phyloP scores from a whole-genome alignment of 2,329 filamentous ascomycete species.

The Sporothrix sp. region DNA sequence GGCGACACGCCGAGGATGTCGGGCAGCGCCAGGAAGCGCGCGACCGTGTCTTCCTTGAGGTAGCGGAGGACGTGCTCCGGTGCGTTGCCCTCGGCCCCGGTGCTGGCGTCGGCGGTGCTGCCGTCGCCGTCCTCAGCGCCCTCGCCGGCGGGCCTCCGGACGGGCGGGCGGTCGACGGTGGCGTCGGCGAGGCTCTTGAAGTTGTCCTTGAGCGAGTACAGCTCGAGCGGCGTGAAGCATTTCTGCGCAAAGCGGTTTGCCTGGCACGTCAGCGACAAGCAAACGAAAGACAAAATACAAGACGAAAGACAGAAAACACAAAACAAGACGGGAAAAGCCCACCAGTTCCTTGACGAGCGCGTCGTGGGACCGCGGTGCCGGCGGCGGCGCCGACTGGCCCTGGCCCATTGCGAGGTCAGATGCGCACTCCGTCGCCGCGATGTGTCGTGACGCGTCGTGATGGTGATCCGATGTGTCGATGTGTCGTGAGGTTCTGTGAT shows the following conservation, averaged over 20 bases:
- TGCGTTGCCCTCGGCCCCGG: background rate
- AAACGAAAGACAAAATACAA: background rate
- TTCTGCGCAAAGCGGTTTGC: slow-evolving; percentile 56
- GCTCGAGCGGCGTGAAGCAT: slow-evolving; percentile 61
- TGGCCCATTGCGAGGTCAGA: slow-evolving; percentile 41
- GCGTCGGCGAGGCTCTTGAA: slow-evolving; percentile 58
- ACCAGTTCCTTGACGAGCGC: slow-evolving; percentile 44
- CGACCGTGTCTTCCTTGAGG: slow-evolving; percentile 60
- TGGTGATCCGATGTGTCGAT: too few relatives aligned
- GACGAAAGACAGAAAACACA: background rate
- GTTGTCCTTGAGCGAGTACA: slow-evolving; percentile 65
- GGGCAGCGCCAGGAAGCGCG: slow-evolving; percentile 63
- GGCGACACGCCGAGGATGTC: slow-evolving; percentile 58
- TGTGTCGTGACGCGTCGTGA: background rate
- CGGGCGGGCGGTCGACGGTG: background rate
- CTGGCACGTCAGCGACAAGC: slow-evolving; percentile 26
- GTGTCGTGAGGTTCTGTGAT: too few relatives aligned
- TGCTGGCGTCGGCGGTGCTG: background rate
- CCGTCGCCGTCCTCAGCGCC: background rate
- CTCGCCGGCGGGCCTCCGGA: background rate
- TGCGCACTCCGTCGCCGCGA: too few relatives aligned
- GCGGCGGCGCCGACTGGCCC: slow-evolving; percentile 37
- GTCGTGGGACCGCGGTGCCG: slow-evolving; percentile 38
- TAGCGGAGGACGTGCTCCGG: slow-evolving; percentile 41
- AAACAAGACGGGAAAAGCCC: slow-evolving; percentile 20